Percentiles rank a stretch among this genome's conserved stretches.
These are phyloP conservation scores for Pestalotiopsis sp. DNA, from an alignment of 2,329 filamentous ascomycete species.

Conservation along the genomic window DNA sequence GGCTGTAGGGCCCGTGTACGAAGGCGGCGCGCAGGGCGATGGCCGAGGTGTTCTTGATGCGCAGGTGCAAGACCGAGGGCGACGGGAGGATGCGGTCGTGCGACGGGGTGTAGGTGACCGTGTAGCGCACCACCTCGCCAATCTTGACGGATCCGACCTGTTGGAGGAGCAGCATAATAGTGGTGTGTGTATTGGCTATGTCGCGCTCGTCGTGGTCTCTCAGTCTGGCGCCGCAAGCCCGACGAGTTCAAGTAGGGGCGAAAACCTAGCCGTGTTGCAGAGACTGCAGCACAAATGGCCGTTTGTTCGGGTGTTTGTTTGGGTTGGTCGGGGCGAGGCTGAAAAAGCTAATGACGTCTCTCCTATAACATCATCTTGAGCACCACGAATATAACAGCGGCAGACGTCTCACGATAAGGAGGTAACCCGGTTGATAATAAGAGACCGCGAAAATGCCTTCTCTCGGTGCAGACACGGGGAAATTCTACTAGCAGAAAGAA, in stretches of 20 bases:
- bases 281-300: neutral
- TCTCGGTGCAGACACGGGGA: neutral
- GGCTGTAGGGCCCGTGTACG: conserved; percentile 91
- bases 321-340: neutral
- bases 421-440: neutral
- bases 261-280: neutral
- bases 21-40: conserved; percentile 93
- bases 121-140: conserved; percentile 91
- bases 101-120: conserved; percentile 87
- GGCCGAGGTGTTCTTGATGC: conserved; percentile 88
- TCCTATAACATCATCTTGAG: neutral
- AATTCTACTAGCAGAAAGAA: neutral
- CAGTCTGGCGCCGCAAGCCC: neutral
- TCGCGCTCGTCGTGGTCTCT: neutral
- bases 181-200: neutral
- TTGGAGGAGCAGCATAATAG: conserved; percentile 82
- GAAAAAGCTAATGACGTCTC: neutral
- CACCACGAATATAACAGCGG: neutral
- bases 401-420: neutral
- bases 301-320: neutral
- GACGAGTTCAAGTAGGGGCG: neutral
- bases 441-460: neutral
- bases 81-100: conserved; percentile 88
- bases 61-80: conserved; percentile 78
- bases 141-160: conserved; percentile 92